A percentile compares a stretch with the other conserved stretches of the same genome.
Conservation (phyloP, 2,329 filamentous ascomycete genomes). For the Fusarium xyrophilum region DNA sequence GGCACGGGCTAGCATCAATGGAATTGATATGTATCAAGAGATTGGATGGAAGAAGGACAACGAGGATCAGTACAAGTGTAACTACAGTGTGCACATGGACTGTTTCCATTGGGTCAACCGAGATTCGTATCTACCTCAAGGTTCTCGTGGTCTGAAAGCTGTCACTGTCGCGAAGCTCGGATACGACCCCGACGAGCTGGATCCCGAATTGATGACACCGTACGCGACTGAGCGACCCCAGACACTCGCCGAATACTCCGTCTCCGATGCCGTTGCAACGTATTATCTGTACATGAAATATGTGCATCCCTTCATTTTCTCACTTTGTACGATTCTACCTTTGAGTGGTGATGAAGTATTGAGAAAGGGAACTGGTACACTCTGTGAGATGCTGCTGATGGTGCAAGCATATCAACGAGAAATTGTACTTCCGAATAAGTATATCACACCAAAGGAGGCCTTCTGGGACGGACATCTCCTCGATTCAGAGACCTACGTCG, state of each 20-base stretch:
- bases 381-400: slow-evolving; percentile 99
- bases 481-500: slow-evolving; percentile 97
- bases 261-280: slow-evolving; percentile 97
- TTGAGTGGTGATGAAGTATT: slow-evolving; percentile 91
- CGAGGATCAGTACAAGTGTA: slow-evolving; percentile 95
- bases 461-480: slow-evolving; percentile 98
- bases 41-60: slow-evolving; percentile 95
- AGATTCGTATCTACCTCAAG: slow-evolving; percentile 96
- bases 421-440: slow-evolving; percentile 96
- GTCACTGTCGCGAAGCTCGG: slow-evolving; percentile 98
- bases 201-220: slow-evolving; percentile 96
- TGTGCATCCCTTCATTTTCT: slow-evolving; percentile 99
- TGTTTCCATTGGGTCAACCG: slow-evolving; percentile 99
- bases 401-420: slow-evolving; percentile 93
- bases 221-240: slow-evolving; percentile 90
- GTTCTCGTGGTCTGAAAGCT: slow-evolving; percentile 94
- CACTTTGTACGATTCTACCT: slow-evolving; percentile 93
- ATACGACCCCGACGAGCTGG: slow-evolving; percentile 97
- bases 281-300: slow-evolving; percentile 99
- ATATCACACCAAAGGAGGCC: slow-evolving; percentile 85
- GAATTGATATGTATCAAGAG: slow-evolving; percentile 99
- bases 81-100: slow-evolving; percentile 98
- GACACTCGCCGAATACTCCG: slow-evolving; percentile 94
- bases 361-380: slow-evolving; percentile 93
- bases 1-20: slow-evolving; percentile 87